These are phyloP conservation scores for Datura wrightii DNA, from an alignment of 257 asterid species.

Conservation along the genomic window DNA sequence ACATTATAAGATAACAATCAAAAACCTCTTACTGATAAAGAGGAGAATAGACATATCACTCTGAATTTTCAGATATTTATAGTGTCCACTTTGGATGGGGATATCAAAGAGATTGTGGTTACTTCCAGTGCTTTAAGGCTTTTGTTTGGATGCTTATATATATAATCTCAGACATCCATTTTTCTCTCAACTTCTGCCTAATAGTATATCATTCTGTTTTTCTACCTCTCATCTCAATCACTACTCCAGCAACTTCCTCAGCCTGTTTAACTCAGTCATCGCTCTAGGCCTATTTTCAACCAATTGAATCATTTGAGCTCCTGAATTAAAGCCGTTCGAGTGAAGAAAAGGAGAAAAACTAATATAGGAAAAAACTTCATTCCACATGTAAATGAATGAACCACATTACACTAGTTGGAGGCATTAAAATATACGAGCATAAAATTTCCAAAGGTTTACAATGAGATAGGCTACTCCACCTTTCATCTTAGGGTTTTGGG, in stretches of 20 bases:
- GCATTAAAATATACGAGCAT: background rate
- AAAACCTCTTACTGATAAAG: constrained; percentile 7
- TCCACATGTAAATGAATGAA: constrained; percentile 1
- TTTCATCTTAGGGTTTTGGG: background rate
- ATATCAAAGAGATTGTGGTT: background rate
- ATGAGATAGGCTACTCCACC: background rate
- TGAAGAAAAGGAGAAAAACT: background rate
- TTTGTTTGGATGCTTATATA: background rate
- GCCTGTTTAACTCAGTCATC: background rate
- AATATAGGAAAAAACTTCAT: background rate
- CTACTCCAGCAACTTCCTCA: background rate
- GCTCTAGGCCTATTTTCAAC: background rate
- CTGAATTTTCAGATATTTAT: background rate
- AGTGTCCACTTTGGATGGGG: constrained; percentile 17
- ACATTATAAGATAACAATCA: background rate
- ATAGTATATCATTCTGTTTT: background rate
- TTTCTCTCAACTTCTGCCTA: background rate
- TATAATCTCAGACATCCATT: background rate
- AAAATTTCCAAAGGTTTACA: background rate
- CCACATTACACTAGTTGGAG: background rate
- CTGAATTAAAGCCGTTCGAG: background rate
- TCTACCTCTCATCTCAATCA: background rate
- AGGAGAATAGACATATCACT: background rate
- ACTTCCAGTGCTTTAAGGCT: background rate
- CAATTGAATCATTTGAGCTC: background rate